Evolutionary conservation across 257 asterid genomes (phyloP).

Genomic region (Solanum phureja): DNA sequence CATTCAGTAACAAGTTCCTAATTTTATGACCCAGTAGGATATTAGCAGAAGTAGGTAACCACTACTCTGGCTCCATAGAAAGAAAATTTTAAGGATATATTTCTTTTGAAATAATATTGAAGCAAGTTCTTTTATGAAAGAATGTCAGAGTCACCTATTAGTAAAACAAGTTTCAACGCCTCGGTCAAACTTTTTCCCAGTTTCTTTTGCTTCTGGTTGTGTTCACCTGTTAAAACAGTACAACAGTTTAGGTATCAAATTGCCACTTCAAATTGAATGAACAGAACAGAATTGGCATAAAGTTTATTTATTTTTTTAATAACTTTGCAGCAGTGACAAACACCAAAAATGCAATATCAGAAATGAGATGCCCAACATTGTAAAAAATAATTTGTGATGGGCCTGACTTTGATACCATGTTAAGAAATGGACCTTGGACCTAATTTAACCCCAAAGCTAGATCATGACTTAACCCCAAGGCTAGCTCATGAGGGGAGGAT

Average conservation of each 20-base stretch:
- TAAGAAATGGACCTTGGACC: not conserved
- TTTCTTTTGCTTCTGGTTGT: constrained; percentile 36
- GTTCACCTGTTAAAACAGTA: constrained; percentile 38
- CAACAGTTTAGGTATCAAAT: not conserved
- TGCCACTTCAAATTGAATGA: not conserved
- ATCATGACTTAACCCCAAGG: not conserved
- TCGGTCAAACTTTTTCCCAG: constrained; percentile 62
- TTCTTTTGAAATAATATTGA: not conserved
- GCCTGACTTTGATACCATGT: not conserved
- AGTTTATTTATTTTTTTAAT: not conserved
- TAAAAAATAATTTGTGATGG: not conserved
- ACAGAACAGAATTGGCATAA: not conserved
- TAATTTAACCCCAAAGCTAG: not conserved
- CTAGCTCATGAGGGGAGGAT: not conserved
- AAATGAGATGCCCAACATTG: not conserved
- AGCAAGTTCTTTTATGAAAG: not conserved
- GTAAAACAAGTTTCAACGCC: constrained; percentile 89
- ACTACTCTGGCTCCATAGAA: not conserved
- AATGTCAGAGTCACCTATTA: constrained; percentile 44
- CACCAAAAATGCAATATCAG: not conserved
- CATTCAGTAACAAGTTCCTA: not conserved
- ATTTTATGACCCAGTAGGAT: not conserved
- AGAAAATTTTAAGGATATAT: not conserved
- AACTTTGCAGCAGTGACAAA: not conserved
- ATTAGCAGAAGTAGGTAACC: not conserved